phyloP scores from a whole-genome alignment of 371 early-diverging fungal genomes.

The Mortierella sp. region DNA sequence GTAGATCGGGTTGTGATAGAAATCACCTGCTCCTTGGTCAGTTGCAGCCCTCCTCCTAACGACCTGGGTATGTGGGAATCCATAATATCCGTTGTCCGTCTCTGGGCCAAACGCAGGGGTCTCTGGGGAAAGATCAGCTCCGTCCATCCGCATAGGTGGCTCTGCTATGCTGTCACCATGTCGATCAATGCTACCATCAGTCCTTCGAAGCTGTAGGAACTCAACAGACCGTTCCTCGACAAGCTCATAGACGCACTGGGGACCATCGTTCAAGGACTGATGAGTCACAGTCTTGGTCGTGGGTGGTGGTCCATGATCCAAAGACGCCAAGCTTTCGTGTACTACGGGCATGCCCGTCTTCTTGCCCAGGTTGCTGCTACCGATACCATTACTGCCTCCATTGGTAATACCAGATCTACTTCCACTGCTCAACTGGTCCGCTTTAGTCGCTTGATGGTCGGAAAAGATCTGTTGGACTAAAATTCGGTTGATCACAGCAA shows the following conservation, averaged over 20 bases:
- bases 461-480: slow-evolving; percentile 50
- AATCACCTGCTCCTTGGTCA: slow-evolving; percentile 16
- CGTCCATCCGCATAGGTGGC: slow-evolving; percentile 2
- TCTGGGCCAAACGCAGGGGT: slow-evolving; percentile 15
- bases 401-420: background rate
- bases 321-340: no score
- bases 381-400: no score
- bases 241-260: slow-evolving; percentile 50
- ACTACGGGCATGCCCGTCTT: no score
- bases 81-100: slow-evolving; percentile 29
- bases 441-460: slow-evolving; percentile 17
- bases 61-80: slow-evolving; percentile 8
- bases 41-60: slow-evolving; percentile 4
- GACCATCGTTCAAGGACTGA: slow-evolving; percentile 30
- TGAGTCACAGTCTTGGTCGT: slow-evolving; percentile 10
- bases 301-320: no score
- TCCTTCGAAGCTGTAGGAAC: slow-evolving; percentile 38
- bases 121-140: slow-evolving; percentile 10
- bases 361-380: no score
- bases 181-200: slow-evolving; percentile 13
- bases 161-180: background rate
- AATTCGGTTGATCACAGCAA: slow-evolving; percentile 49
- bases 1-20: slow-evolving; percentile 58
- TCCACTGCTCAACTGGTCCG: background rate
- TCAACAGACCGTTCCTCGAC: slow-evolving; percentile 51